Evolutionary conservation across 2,329 filamentous ascomycete species (phyloP).

Genomic region (Penicillium sclerotiorum): DNA sequence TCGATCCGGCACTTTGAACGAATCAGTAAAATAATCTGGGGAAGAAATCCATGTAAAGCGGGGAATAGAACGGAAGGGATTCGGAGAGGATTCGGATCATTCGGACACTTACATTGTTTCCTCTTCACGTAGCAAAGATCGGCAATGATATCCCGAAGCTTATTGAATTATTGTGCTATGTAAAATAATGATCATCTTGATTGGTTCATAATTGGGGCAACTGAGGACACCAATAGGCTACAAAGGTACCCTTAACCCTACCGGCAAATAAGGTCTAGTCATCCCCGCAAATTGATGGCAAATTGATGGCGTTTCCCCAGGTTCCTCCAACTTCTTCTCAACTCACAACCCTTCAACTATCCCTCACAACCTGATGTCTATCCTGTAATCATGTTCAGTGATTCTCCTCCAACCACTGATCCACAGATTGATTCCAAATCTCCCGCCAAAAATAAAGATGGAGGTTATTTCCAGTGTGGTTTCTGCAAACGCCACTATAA

Average conservation of each 20-base stretch:
- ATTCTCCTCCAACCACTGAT: neutral
- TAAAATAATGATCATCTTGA: no score
- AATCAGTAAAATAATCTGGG: neutral
- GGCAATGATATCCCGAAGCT: no score
- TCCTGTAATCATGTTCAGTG: neutral
- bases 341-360: neutral
- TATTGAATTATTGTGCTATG: no score
- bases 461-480: slow-evolving; percentile 52
- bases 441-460: slow-evolving; percentile 17
- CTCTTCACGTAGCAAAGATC: neutral
- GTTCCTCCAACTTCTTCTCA: slow-evolving; percentile 2
- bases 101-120: no score
- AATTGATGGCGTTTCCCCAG: slow-evolving; percentile 8
- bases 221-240: no score
- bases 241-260: no score
- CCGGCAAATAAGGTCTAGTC: no score
- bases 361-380: neutral
- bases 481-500: slow-evolving; percentile 57
- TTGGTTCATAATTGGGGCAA: neutral
- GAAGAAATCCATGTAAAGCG: neutral
- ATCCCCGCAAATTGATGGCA: neutral
- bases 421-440: slow-evolving; percentile 6
- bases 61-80: no score
- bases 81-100: no score
- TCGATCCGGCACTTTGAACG: neutral